Evolutionary conservation across 2,329 filamentous ascomycete genomes (phyloP).

Genomic region (Penicillium sp.): DNA sequence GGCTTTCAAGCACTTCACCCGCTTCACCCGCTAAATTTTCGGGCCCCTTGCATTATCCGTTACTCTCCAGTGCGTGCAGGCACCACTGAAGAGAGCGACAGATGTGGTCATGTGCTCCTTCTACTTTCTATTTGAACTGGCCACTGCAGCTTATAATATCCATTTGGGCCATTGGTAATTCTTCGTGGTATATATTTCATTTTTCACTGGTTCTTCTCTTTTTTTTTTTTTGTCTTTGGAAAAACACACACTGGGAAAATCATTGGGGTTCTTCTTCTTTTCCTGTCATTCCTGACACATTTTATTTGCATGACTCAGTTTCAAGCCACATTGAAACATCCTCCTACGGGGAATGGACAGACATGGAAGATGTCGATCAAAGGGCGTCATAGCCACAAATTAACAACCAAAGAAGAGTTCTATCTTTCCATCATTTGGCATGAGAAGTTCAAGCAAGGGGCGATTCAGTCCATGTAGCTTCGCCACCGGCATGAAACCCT

Average conservation of each 20-base stretch:
- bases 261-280: not conserved
- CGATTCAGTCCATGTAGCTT: not conserved
- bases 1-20: constrained; percentile 41
- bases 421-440: constrained; percentile 3
- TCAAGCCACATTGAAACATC: not conserved
- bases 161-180: constrained; percentile 2
- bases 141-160: constrained; percentile 15
- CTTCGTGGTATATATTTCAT: constrained; percentile 7
- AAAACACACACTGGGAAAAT: not conserved
- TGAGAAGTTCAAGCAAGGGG: constrained; percentile 5
- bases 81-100: constrained; percentile 13
- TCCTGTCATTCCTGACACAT: constrained; percentile 3
- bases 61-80: constrained; percentile 23
- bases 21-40: constrained; percentile 11
- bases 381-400: not conserved
- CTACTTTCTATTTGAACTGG: constrained; percentile 1
- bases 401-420: not conserved
- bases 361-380: not conserved
- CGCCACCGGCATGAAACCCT: not conserved
- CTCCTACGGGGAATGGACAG: not conserved
- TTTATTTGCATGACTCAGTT: not conserved
- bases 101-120: not conserved
- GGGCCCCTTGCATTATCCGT: constrained; percentile 2
- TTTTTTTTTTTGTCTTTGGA: not conserved
- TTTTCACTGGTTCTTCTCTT: not conserved